phyloP scores from a whole-genome alignment of 495 filamentous ascomycete genomes.

The Symbiotaphrina buchneri region DNA sequence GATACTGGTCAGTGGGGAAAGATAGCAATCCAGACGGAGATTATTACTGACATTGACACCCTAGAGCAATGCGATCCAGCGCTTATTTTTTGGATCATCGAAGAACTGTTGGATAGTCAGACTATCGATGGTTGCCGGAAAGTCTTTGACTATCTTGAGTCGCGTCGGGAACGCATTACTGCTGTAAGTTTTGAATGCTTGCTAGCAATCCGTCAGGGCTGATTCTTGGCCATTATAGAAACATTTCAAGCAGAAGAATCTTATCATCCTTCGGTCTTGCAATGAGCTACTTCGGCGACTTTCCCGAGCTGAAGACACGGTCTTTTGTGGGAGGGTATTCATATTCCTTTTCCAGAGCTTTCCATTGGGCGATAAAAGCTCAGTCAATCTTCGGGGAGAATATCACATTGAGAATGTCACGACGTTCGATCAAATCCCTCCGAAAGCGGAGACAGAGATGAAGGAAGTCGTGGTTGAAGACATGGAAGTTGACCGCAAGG shows the following conservation, averaged over 20 bases:
- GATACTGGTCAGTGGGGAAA: conserved; percentile 33
- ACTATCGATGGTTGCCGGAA: conserved; percentile 76
- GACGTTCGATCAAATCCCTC: conserved; percentile 41
- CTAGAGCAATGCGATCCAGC: conserved; percentile 64
- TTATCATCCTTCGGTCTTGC: conserved; percentile 76
- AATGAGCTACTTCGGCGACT: conserved; percentile 85
- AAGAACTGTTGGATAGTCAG: conserved; percentile 89
- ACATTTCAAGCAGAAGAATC: conserved; percentile 63
- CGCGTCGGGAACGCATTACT: conserved; percentile 66
- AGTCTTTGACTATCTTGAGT: conserved; percentile 87
- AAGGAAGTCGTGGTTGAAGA: conserved; percentile 13
- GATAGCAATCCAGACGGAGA: background rate
- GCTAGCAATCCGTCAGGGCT: conserved; percentile 6
- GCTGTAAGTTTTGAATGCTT: conserved; percentile 19
- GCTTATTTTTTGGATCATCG: conserved; percentile 70
- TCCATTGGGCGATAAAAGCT: conserved; percentile 84
- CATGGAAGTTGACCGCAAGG: conserved; percentile 27
- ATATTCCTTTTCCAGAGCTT: conserved; percentile 98
- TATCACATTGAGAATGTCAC: conserved; percentile 94
- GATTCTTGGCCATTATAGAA: conserved; percentile 19
- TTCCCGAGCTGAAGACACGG: conserved; percentile 84
- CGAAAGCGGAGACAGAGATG: background rate
- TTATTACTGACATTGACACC: background rate
- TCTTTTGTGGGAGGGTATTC: conserved; percentile 90
- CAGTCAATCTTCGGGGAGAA: conserved; percentile 88